Evolutionary conservation across 441 rosid species (phyloP).

Genomic region (Flueggea neowawraea): DNA sequence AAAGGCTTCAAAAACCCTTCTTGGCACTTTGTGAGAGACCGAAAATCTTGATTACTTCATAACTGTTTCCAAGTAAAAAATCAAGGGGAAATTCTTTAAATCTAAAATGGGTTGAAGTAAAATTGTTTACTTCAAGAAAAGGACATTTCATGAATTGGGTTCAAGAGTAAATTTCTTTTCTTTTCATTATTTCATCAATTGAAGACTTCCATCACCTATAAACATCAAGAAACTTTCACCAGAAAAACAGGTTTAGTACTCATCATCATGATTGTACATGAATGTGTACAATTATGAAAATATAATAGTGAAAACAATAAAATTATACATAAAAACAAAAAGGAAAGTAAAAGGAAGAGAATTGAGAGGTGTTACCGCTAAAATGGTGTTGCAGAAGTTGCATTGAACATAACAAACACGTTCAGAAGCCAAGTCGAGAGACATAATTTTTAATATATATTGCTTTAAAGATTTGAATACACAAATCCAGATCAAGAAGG

Average conservation of each 20-base stretch:
- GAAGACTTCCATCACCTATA: no score
- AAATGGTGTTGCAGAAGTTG: constrained; percentile 94
- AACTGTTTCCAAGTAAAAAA: constrained; percentile 14
- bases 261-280: not conserved
- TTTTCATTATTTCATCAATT: not conserved
- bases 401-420: constrained; percentile 93
- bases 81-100: constrained; percentile 12
- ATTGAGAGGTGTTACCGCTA: constrained; percentile 62
- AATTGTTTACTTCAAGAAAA: constrained; percentile 3
- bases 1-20: no score
- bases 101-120: constrained; percentile 11
- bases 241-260: no score
- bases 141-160: constrained; percentile 3
- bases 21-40: not conserved
- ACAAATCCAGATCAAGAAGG: not conserved
- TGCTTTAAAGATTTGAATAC: no score
- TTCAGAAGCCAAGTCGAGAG: constrained; percentile 63
- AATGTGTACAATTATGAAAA: not conserved
- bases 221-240: no score
- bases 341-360: constrained; percentile 6
- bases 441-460: constrained; percentile 35
- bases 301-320: not conserved
- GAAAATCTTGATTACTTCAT: not conserved
- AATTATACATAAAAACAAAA: not conserved
- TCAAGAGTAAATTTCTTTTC: not conserved